Percentiles rank a stretch among this genome's conserved stretches.
Conservation (phyloP, 2,329 filamentous ascomycete species). For the Aspergillus tubingensis region DNA sequence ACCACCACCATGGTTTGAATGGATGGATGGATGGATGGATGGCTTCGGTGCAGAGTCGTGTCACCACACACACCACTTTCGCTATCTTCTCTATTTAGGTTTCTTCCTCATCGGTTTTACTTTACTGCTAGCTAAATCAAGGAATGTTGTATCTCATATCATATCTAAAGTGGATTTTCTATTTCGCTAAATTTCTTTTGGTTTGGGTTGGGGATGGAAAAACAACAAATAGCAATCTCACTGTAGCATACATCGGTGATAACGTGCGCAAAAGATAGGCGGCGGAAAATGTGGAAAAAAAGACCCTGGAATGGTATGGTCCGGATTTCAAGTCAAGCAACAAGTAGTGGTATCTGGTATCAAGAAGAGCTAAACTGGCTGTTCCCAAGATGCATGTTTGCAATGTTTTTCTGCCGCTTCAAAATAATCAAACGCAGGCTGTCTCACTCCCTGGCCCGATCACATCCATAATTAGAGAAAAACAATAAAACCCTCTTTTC, state of each 20-base stretch:
- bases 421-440: neutral
- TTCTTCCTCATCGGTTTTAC: too few relatives aligned
- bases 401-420: slow-evolving; percentile 5
- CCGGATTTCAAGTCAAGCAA: neutral
- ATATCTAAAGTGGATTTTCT: too few relatives aligned
- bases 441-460: neutral
- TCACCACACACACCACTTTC: too few relatives aligned
- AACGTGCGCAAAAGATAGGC: too few relatives aligned
- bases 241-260: neutral
- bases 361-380: slow-evolving; percentile 6
- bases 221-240: neutral
- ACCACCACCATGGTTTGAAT: too few relatives aligned
- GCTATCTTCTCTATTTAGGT: too few relatives aligned
- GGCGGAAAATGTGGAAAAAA: neutral
- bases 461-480: neutral
- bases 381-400: slow-evolving; percentile 4
- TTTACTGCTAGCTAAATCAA: too few relatives aligned
- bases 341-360: slow-evolving; percentile 10
- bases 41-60: too few relatives aligned
- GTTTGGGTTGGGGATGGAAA: neutral
- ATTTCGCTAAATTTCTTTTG: neutral
- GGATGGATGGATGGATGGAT: too few relatives aligned
- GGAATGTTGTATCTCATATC: too few relatives aligned
- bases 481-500: neutral
- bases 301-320: neutral